Percentiles rank a stretch among this genome's conserved stretches.
Evolutionary conservation across 768 basidiomycete species (phyloP).

Genomic region (Lactifluus subvellereus): DNA sequence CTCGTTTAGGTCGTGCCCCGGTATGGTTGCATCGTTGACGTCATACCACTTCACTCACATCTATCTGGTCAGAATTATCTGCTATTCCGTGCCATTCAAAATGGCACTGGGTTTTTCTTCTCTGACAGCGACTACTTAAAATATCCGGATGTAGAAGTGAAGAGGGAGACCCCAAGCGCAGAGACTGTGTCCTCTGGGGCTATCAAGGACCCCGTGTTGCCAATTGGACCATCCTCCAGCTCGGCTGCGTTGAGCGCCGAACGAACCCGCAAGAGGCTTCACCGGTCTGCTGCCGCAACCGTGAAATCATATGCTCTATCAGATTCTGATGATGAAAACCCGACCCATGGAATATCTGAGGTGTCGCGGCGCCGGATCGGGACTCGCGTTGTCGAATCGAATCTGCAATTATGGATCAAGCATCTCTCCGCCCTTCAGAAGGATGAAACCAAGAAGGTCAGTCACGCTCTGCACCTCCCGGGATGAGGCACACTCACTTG

Average conservation of each 20-base stretch:
- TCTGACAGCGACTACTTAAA: constrained; percentile 64
- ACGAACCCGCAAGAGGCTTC: constrained; percentile 44
- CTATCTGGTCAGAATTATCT: constrained; percentile 39
- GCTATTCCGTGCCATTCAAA: constrained; percentile 56
- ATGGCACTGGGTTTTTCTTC: constrained; percentile 61
- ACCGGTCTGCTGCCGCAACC: constrained; percentile 46
- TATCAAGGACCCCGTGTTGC: not conserved
- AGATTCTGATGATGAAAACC: constrained; percentile 65
- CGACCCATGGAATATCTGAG: constrained; percentile 31
- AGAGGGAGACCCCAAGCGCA: constrained; percentile 21
- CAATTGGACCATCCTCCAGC: constrained; percentile 25
- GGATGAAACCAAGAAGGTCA: constrained; percentile 66
- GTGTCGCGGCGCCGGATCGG: constrained; percentile 32
- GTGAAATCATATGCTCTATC: constrained; percentile 60
- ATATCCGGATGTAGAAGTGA: constrained; percentile 15
- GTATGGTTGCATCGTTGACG: constrained; percentile 35
- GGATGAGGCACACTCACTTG: not conserved
- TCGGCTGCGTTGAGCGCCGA: constrained; percentile 26
- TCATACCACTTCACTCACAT: not conserved
- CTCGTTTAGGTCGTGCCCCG: constrained; percentile 54
- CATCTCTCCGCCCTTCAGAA: constrained; percentile 54
- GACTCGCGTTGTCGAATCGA: constrained; percentile 38
- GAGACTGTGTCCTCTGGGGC: constrained; percentile 25
- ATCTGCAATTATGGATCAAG: constrained; percentile 62
- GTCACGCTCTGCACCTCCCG: constrained; percentile 16